These are phyloP conservation scores for Glycyrrhiza uralensis DNA, from an alignment of 306 rosid species.

Conservation along the genomic window DNA sequence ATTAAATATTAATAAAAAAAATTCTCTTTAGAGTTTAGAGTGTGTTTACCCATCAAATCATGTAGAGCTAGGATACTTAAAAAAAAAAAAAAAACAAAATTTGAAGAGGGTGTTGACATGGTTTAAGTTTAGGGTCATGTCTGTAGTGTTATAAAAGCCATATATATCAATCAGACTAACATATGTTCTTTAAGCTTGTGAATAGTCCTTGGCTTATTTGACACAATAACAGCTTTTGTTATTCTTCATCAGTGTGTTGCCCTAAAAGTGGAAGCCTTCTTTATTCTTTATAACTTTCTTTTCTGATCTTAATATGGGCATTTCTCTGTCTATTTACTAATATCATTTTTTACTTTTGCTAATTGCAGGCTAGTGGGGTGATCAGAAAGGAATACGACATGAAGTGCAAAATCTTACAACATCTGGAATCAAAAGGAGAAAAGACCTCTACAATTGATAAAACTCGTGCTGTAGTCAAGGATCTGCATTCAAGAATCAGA, in stretches of 20 bases:
- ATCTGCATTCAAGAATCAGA: conserved; percentile 86
- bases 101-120: neutral
- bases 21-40: neutral
- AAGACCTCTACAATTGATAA: conserved; percentile 53
- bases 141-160: neutral
- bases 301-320: neutral
- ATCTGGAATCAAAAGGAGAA: conserved; percentile 69
- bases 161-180: neutral
- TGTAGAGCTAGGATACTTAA: neutral
- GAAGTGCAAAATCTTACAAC: conserved; percentile 70
- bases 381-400: conserved; percentile 77
- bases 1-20: neutral
- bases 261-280: neutral
- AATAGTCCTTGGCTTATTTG: neutral
- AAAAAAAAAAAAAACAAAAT: neutral
- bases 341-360: neutral
- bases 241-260: neutral
- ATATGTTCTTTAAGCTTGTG: neutral
- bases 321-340: neutral
- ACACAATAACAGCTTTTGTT: neutral
- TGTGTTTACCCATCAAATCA: neutral
- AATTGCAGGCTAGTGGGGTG: conserved; percentile 73
- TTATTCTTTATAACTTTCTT: neutral
- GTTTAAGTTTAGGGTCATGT: neutral
- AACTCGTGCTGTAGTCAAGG: conserved; percentile 83